Percentiles rank a stretch among this genome's conserved stretches.
Conservation (phyloP, 768 basidiomycete genomes). For the Sutorius australiensis region DNA sequence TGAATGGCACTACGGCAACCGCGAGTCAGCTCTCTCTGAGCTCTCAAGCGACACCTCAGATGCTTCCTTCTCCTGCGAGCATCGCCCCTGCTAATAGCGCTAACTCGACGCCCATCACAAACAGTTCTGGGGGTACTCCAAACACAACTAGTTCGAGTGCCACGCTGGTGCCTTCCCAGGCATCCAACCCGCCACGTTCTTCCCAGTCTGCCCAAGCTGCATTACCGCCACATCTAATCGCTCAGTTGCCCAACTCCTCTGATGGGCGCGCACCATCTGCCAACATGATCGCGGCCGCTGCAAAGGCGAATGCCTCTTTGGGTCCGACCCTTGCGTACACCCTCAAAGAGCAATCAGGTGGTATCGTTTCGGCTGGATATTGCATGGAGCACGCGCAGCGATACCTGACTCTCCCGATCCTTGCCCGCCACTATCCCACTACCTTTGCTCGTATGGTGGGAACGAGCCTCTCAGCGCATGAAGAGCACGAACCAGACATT, state of each 20-base stretch:
- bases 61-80: constrained; percentile 78
- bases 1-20: constrained; percentile 26
- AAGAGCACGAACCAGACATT: constrained; percentile 78
- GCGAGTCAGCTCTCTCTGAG: constrained; percentile 24
- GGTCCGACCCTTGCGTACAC: constrained; percentile 24
- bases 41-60: constrained; percentile 53
- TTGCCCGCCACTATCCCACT: constrained; percentile 69
- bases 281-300: constrained; percentile 29
- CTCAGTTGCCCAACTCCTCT: constrained; percentile 27
- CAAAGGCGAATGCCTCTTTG: constrained; percentile 29
- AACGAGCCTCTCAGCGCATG: constrained; percentile 55
- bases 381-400: constrained; percentile 48
- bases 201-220: constrained; percentile 33
- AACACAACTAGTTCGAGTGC: constrained; percentile 32
- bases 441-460: constrained; percentile 74
- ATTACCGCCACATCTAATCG: constrained; percentile 36
- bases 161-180: constrained; percentile 24
- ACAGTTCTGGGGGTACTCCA: constrained; percentile 53
- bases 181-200: constrained; percentile 28
- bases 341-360: constrained; percentile 30
- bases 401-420: constrained; percentile 58
- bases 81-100: constrained; percentile 64
- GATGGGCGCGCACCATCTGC: constrained; percentile 29
- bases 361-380: constrained; percentile 41
- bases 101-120: constrained; percentile 70